These are phyloP conservation scores for Citrullus colocynthis DNA, from an alignment of 306 rosid genomes.

Conservation along the genomic window DNA sequence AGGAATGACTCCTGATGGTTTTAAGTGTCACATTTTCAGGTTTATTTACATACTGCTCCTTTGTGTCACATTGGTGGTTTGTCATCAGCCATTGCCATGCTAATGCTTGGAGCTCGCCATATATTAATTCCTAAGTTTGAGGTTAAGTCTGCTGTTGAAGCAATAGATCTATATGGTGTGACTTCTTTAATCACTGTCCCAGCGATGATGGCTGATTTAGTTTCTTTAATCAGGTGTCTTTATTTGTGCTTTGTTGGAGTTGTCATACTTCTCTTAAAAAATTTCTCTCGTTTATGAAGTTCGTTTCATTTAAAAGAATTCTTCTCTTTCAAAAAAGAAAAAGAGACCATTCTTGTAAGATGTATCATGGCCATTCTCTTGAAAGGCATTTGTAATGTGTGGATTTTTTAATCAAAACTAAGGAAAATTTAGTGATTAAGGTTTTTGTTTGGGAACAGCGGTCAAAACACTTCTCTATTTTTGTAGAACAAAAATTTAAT, in stretches of 20 bases:
- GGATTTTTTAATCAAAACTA: background rate
- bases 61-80: constrained; percentile 84
- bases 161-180: constrained; percentile 39
- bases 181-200: constrained; percentile 90
- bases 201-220: constrained; percentile 65
- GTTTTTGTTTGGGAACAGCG: background rate
- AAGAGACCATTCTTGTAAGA: background rate
- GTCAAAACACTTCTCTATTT: background rate
- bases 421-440: background rate
- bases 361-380: background rate
- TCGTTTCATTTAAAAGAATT: background rate
- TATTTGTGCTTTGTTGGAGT: constrained; percentile 5
- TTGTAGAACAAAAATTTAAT: background rate
- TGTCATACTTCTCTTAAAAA: background rate
- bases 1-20: constrained; percentile 3
- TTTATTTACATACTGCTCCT: constrained; percentile 85
- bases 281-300: background rate
- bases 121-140: constrained; percentile 66
- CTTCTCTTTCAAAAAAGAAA: background rate
- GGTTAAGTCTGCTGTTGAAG: constrained; percentile 37
- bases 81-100: constrained; percentile 78
- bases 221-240: constrained; percentile 40
- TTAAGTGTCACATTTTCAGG: constrained; percentile 24
- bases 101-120: constrained; percentile 77
- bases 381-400: background rate